phyloP scores from a whole-genome alignment of 192 early-diverging fungal species.

The Podila minutissima region DNA sequence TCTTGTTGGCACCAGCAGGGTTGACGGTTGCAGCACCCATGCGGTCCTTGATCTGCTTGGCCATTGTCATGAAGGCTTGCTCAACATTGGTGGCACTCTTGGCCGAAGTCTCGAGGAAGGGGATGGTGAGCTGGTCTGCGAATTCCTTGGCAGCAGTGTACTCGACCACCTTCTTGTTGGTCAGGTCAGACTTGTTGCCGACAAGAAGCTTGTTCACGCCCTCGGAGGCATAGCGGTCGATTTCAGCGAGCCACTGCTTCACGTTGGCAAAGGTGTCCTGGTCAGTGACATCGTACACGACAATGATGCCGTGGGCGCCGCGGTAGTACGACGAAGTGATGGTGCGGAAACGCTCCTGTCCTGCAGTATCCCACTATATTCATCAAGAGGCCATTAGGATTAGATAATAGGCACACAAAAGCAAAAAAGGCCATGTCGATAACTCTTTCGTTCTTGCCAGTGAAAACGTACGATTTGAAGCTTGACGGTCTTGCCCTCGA shows the following conservation, averaged over 20 bases:
- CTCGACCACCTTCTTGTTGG: constrained; percentile 89
- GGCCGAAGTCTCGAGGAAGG: constrained; percentile 97
- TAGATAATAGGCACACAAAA: neutral
- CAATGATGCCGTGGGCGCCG: constrained; percentile 98
- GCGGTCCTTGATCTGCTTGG: constrained; percentile 99
- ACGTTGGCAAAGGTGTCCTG: constrained; percentile 95
- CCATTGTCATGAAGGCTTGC: constrained; percentile 99
- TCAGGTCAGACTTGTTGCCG: constrained; percentile 98
- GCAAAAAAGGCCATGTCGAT: too few species aligned
- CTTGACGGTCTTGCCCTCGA: constrained; percentile 98
- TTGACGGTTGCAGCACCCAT: constrained; percentile 66
- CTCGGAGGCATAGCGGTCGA: constrained; percentile 97
- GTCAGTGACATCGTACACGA: constrained; percentile 99
- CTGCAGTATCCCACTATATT: constrained; percentile 65
- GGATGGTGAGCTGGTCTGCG: constrained; percentile 86
- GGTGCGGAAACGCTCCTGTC: constrained; percentile 99
- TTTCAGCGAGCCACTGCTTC: constrained; percentile 99
- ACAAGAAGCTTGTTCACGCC: constrained; percentile 98
- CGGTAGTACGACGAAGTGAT: constrained; percentile 99
- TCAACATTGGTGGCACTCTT: constrained; percentile 99
- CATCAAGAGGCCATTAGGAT: neutral
- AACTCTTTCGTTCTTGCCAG: too few species aligned
- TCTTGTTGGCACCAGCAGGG: constrained; percentile 57
- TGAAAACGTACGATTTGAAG: constrained; percentile 86
- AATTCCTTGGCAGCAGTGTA: constrained; percentile 85